phyloP scores from a whole-genome alignment of 176 grass and related monocot species.

The Carex myosuroides region DNA sequence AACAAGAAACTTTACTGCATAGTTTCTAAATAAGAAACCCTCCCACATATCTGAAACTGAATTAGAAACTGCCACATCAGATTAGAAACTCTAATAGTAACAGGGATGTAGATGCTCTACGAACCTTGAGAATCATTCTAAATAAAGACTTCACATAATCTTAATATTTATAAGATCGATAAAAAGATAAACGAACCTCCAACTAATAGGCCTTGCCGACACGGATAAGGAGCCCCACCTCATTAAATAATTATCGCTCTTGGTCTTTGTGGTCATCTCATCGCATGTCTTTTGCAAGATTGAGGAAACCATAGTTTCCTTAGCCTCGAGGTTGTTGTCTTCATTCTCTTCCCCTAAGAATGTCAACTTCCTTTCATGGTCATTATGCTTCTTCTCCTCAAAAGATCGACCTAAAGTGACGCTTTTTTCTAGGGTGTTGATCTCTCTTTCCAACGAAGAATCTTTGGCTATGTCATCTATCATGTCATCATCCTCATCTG shows the following conservation, averaged over 20 bases:
- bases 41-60: too few relatives aligned
- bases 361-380: not conserved
- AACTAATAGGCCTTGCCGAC: not conserved
- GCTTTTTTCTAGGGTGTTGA: too few relatives aligned
- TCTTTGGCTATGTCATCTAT: not conserved
- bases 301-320: conserved; percentile 4
- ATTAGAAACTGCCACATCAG: too few relatives aligned
- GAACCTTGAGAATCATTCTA: not conserved
- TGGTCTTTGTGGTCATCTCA: not conserved
- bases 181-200: conserved; percentile 13
- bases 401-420: not conserved
- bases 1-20: too few relatives aligned
- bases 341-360: not conserved
- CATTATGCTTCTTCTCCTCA: not conserved
- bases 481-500: not conserved
- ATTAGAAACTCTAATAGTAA: too few relatives aligned
- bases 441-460: not conserved
- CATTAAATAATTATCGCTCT: not conserved
- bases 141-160: not conserved
- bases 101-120: too few relatives aligned
- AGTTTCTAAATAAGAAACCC: too few relatives aligned
- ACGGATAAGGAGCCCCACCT: not conserved
- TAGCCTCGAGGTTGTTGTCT: not conserved
- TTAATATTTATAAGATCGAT: not conserved
- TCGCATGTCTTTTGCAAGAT: not conserved